Conservation (phyloP, 805 yeast species). For the Wickerhamomyces kurtzmanii region DNA sequence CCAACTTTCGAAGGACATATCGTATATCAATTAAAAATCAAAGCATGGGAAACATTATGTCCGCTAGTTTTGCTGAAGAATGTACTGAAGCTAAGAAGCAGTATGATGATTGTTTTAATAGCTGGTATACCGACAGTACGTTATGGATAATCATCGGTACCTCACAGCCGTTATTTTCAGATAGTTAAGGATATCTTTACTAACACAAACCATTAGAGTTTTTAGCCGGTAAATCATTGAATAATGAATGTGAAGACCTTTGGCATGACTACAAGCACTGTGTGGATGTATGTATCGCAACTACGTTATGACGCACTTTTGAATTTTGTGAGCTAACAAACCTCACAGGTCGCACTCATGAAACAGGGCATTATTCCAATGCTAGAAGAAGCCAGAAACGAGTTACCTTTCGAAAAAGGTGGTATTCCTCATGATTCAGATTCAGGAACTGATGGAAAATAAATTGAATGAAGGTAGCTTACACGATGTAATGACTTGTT, state of each 20-base stretch:
- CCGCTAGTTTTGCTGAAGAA: slow-evolving; percentile 93
- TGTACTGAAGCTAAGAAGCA: slow-evolving; percentile 79
- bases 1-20: neutral
- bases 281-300: slow-evolving; percentile 43
- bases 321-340: slow-evolving; percentile 2
- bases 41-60: slow-evolving; percentile 62
- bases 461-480: neutral
- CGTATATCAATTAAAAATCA: neutral
- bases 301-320: neutral
- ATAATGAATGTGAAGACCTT: slow-evolving; percentile 84
- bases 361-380: slow-evolving; percentile 72
- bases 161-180: neutral
- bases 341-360: slow-evolving; percentile 36
- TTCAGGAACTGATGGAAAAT: neutral
- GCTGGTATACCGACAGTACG: slow-evolving; percentile 85
- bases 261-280: slow-evolving; percentile 90
- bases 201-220: slow-evolving; percentile 30
- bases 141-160: slow-evolving; percentile 3
- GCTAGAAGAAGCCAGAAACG: slow-evolving; percentile 82
- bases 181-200: neutral
- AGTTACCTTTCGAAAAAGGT: slow-evolving; percentile 77
- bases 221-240: slow-evolving; percentile 39
- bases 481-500: slow-evolving; percentile 1
- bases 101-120: slow-evolving; percentile 89
- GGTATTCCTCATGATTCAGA: slow-evolving; percentile 27